Base-by-base conservation (phyloP, 169 alveolate species). In the Plasmodium gaboni region DNA sequence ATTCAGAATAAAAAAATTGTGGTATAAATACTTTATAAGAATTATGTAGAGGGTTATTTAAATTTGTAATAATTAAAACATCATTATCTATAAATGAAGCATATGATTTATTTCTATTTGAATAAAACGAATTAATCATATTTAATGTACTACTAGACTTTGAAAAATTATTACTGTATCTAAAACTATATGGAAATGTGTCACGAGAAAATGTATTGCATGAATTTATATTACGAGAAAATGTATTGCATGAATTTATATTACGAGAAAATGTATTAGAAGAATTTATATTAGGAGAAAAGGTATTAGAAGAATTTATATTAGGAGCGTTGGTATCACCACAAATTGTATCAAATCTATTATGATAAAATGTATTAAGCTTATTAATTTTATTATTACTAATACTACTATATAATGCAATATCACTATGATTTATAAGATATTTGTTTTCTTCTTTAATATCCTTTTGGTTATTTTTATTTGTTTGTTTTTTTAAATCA, bases 11-110 rank as follows among this genome's bases (percentile, higher is more conserved):
- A 74, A 86, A 72, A 86, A 59, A 72, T 17, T 17, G 44, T 22
- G 92, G 92, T 22, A 83, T 46, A 48, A 68, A 68, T 8, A 55
- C 2, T 48, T 68, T 83, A 48, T 83, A 83, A n/a, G 91, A 83
- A 68, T 83, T 67, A 55, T 60, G 69, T 26, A 83, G 46, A 44
- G 91, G 91, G 65, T 57, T 68, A 38, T 83, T 83, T 26, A n/a
- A 32, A 28, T 83, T 57, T 19, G 83, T 60, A 42, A 67, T 68
- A 65, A 83, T 68, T 51, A 83, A 61, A 24, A 83, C 53, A 6
- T 69, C 64, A 32, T 67, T 69, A 5, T 83, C 91, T 51, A 67
- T 63, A 67, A 55, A 83, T 44, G 83, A 57, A 24, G 67, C 73
- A 60, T 24, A 53, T 12, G 71, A 38, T 12, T 42, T 69, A 2